Conservation (phyloP, 1,284 basidiomycete genomes). For the Puccinia novopanici region DNA sequence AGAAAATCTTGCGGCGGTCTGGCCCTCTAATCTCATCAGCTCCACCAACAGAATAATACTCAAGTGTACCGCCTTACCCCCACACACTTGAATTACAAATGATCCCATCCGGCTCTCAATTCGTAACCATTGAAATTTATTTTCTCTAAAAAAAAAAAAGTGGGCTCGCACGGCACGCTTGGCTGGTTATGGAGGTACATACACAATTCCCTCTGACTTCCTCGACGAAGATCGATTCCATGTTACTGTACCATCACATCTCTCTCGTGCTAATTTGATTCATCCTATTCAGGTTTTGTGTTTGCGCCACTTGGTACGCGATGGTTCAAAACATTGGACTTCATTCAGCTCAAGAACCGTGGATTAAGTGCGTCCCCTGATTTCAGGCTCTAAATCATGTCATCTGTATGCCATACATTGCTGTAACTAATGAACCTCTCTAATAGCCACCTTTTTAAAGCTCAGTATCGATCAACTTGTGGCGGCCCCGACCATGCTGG, state of each 20-base stretch:
- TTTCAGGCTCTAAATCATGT: neutral
- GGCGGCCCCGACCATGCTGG: constrained; percentile 48
- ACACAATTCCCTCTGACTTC: too few relatives aligned
- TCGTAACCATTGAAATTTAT: neutral
- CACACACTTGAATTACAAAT: too few relatives aligned
- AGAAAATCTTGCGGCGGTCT: neutral
- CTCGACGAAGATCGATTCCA: neutral
- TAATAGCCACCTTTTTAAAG: constrained; percentile 29
- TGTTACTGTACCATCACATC: too few relatives aligned
- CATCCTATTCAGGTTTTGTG: constrained; percentile 15
- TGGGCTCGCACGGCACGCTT: constrained; percentile 33
- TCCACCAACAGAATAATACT: neutral
- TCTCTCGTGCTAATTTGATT: too few relatives aligned
- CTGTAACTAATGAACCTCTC: too few relatives aligned
- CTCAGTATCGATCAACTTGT: constrained; percentile 43
- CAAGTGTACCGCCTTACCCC: neutral
- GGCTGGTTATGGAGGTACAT: constrained; percentile 43
- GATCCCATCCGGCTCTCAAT: too few relatives aligned
- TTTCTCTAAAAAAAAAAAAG: neutral
- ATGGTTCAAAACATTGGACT: constrained; percentile 49
- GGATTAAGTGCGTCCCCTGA: constrained; percentile 18
- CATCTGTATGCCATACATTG: too few relatives aligned
- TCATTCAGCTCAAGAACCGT: constrained; percentile 39
- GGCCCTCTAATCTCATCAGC: neutral
- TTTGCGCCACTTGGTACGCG: constrained; percentile 47